phyloP scores from a whole-genome alignment of 1,139 yeast genomes.

The Diutina pseudorugosa region DNA sequence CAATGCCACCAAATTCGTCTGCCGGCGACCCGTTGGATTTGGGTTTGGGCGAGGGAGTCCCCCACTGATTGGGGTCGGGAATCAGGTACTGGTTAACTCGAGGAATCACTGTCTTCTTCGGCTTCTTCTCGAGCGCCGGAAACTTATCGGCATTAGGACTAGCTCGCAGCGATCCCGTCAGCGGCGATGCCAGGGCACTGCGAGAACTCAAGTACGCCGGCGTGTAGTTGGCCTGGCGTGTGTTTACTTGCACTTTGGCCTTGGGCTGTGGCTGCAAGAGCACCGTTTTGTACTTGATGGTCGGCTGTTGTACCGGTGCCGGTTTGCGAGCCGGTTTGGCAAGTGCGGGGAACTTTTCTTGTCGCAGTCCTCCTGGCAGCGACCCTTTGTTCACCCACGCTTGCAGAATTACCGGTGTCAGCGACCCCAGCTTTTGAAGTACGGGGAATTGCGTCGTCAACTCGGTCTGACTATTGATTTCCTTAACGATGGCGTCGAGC shows the following conservation, averaged over 20 bases:
- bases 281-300: constrained; percentile 2
- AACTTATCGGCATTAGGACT: constrained; percentile 14
- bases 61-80: constrained; percentile 2
- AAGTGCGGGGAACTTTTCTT: constrained; percentile 9
- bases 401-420: constrained; percentile 19
- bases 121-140: constrained; percentile 29
- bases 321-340: constrained; percentile 11
- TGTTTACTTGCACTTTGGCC: background rate
- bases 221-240: background rate
- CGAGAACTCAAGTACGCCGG: background rate
- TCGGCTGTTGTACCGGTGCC: constrained; percentile 5
- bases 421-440: constrained; percentile 11
- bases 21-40: background rate
- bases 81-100: constrained; percentile 2
- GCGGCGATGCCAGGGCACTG: background rate
- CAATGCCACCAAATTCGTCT: background rate
- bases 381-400: constrained; percentile 12
- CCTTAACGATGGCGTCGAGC: constrained; percentile 7
- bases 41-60: background rate
- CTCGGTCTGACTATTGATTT: constrained; percentile 14
- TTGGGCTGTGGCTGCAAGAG: background rate
- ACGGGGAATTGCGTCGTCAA: constrained; percentile 15
- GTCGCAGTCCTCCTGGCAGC: constrained; percentile 20
- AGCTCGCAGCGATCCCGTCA: background rate
- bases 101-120: constrained; percentile 15